A percentile compares a stretch with the other conserved stretches of the same genome.
Evolutionary conservation across 2,329 filamentous ascomycete species (phyloP).

Genomic region (Paecilomyces sp.): DNA sequence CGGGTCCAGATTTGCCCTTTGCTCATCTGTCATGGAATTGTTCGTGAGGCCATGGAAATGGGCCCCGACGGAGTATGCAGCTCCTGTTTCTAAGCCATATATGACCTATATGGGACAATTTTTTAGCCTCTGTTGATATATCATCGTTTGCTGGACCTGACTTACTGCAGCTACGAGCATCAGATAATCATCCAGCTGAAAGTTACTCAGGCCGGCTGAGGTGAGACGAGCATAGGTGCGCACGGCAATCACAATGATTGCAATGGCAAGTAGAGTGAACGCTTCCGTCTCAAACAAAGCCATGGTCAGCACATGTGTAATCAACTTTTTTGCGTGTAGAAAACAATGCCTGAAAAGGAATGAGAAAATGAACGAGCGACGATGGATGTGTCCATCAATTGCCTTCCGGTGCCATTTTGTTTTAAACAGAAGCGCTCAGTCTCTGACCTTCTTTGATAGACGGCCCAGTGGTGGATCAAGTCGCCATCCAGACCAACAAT

Average conservation of each 20-base stretch:
- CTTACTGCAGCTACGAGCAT: slow-evolving; percentile 49
- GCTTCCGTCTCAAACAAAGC: slow-evolving; percentile 38
- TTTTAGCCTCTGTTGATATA: background rate
- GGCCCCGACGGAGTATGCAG: slow-evolving; percentile 45
- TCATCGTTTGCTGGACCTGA: slow-evolving; percentile 1
- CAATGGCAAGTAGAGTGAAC: slow-evolving; percentile 46
- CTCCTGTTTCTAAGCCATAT: slow-evolving; percentile 44
- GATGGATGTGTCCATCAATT: background rate
- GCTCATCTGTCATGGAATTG: slow-evolving; percentile 48
- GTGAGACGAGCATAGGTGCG: slow-evolving; percentile 45
- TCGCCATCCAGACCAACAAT: background rate
- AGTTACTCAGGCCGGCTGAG: slow-evolving; percentile 40
- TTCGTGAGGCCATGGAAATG: slow-evolving; percentile 48
- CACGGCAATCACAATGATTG: slow-evolving; percentile 43
- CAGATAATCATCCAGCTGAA: slow-evolving; percentile 54
- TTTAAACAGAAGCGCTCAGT: background rate
- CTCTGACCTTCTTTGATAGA: background rate
- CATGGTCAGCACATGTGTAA: slow-evolving; percentile 5
- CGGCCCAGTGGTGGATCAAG: background rate
- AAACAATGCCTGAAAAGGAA: background rate
- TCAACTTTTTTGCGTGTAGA: background rate
- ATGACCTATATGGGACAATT: slow-evolving; percentile 31
- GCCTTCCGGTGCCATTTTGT: background rate
- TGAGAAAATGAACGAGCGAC: background rate
- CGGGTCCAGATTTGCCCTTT: slow-evolving; percentile 40